Evolutionary conservation across 2,329 filamentous ascomycete species (phyloP).

Genomic region (Fusarium chuoi): DNA sequence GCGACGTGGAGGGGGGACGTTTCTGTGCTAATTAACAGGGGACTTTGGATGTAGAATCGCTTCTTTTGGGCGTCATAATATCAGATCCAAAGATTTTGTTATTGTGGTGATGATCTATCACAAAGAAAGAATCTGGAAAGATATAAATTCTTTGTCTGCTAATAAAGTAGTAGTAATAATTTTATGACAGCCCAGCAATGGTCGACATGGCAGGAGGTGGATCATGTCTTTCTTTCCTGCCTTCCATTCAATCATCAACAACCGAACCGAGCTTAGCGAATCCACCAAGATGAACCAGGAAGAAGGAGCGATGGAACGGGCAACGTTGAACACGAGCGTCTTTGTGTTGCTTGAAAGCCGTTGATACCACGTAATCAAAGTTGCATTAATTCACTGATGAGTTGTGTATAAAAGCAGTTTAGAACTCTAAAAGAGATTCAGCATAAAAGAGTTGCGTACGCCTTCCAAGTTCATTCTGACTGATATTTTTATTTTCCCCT

Average conservation of each 20-base stretch:
- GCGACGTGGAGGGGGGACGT: conserved; percentile 16
- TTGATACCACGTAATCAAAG: not conserved
- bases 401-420: too few relatives aligned
- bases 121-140: not conserved
- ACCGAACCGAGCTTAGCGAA: conserved; percentile 19
- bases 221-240: conserved; percentile 22
- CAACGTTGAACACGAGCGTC: conserved; percentile 11
- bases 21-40: conserved; percentile 31
- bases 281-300: conserved; percentile 24
- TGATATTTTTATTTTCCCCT: conserved; percentile 1
- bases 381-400: not conserved
- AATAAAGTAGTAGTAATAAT: not conserved
- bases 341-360: not conserved
- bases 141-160: not conserved
- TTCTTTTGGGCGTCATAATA: conserved; percentile 4
- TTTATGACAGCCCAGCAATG: not conserved
- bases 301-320: conserved; percentile 16
- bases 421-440: not conserved
- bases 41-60: not conserved
- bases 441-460: not conserved
- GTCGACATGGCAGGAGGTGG: conserved; percentile 13
- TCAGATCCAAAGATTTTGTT: not conserved
- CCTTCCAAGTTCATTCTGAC: not conserved
- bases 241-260: conserved; percentile 11
- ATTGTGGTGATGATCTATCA: not conserved